Evolutionary conservation across 257 asterid species (phyloP), one percentile per base, ranked within the genome.

Genomic region (Przewalskia tangutica): DNA sequence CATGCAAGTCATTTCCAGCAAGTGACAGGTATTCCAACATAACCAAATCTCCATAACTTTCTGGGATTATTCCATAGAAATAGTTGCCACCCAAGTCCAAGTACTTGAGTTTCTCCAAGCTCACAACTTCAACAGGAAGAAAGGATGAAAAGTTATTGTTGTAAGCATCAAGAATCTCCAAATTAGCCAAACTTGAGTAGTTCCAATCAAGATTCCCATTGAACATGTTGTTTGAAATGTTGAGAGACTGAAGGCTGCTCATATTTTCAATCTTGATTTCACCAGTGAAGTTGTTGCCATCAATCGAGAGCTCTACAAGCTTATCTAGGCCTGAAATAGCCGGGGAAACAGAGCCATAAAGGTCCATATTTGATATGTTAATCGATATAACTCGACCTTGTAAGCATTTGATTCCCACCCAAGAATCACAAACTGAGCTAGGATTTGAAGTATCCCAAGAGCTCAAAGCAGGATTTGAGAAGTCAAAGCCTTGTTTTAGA

Each of bases 261-360:
- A 95, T 86, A 8, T 88, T 87, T 60, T 90, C 95, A 65, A 95
- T 86, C 85, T 73, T 88, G 88, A 95, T 86, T 65, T 88, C 97
- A 3, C 98, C 99, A 1, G 99, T 95, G 96, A 95, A 93, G 91
- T 95, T 95, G 89, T 95, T 95, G 0, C 99, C 98, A 81, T 95
- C 98, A 50, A 95, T 85, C 62, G 84, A 87, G 23, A 95, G 97
- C 87, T 95, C 94, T 18, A 85, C 56, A 8, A 95, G 89, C 79
- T 50, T 82, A 66, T 92, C 92, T 3, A 95, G 93, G 54, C 86
- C 84, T 27, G 95, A 89, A 79, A 95, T 90, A 51, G 84, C 91
- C 17, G 93, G 89, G 1, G 96, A 90, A 85, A 95, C 87, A 14
- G 93, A 85, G 82, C 99, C 99, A 68, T 88, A 90, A 14, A 95